Percentiles rank a stretch among this genome's conserved stretches.
Evolutionary conservation across 495 filamentous ascomycete species (phyloP).

Genomic region (Cladorrhinum samala): DNA sequence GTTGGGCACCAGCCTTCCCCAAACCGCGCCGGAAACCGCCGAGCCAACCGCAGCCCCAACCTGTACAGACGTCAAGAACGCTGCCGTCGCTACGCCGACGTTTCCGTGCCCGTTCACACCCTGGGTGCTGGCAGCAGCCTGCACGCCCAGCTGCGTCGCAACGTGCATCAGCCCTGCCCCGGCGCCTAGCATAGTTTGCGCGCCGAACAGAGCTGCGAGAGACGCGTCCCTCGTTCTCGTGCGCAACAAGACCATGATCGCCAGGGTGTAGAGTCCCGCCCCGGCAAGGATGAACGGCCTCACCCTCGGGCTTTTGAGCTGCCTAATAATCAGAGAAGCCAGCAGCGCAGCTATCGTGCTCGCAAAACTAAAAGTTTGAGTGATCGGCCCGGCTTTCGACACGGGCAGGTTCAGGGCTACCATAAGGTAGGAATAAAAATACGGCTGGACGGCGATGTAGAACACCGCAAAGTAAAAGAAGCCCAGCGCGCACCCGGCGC

Average conservation of each 20-base stretch:
- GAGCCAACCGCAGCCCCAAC: conserved; percentile 58
- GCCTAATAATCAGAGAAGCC: conserved; percentile 50
- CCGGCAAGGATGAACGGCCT: conserved; percentile 40
- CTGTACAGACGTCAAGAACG: conserved; percentile 49
- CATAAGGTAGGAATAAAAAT: conserved; percentile 57
- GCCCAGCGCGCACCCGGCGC: conserved; percentile 53
- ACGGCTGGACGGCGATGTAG: conserved; percentile 54
- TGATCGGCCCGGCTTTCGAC: conserved; percentile 47
- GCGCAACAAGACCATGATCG: conserved; percentile 58
- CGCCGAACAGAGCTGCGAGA: conserved; percentile 57
- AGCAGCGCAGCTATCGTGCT: conserved; percentile 47
- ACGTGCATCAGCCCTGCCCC: conserved; percentile 52
- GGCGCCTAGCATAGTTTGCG: conserved; percentile 66
- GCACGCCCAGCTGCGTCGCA: conserved; percentile 53
- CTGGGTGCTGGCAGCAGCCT: conserved; percentile 32
- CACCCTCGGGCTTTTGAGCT: conserved; percentile 28
- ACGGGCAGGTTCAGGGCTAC: conserved; percentile 56
- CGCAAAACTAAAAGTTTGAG: conserved; percentile 46
- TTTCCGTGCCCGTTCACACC: conserved; percentile 28
- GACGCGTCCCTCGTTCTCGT: conserved; percentile 50
- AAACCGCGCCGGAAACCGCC: conserved; percentile 57
- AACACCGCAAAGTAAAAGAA: conserved; percentile 55
- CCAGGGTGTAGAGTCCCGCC: conserved; percentile 53
- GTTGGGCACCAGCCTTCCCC: conserved; percentile 48
- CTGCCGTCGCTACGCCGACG: conserved; percentile 55